Conservation (phyloP, 2,329 filamentous ascomycete genomes). For the Lachnellula cervina region DNA sequence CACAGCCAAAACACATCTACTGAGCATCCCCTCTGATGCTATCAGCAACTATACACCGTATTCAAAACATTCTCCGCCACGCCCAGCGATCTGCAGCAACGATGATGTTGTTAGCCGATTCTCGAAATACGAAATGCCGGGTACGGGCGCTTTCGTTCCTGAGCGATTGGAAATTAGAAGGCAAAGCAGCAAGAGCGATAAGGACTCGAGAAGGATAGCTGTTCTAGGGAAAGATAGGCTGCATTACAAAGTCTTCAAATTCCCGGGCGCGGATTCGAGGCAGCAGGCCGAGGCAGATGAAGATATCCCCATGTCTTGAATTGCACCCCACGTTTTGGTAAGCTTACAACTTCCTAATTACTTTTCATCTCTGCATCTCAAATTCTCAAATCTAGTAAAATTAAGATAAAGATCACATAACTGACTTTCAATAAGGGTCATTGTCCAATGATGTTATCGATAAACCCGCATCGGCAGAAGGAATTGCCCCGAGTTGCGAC, state of each 20-base stretch:
- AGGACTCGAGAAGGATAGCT: conserved; percentile 20
- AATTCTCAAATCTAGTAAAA: too few relatives aligned
- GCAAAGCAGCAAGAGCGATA: neutral
- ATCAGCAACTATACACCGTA: conserved; percentile 1
- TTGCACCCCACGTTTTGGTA: neutral
- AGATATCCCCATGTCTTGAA: conserved; percentile 22
- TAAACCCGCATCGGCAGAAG: neutral
- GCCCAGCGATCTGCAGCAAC: conserved; percentile 10
- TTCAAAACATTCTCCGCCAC: neutral
- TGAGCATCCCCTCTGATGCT: conserved; percentile 23
- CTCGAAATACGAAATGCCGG: conserved; percentile 12
- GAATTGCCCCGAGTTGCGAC: neutral
- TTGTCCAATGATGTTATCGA: neutral
- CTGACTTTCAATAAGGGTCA: neutral
- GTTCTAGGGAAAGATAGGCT: conserved; percentile 23
- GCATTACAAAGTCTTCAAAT: conserved; percentile 28
- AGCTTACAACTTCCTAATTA: neutral
- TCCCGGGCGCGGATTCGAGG: neutral
- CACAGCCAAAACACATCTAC: conserved; percentile 18
- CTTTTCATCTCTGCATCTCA: too few relatives aligned
- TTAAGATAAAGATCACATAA: neutral
- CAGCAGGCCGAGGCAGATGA: conserved; percentile 6
- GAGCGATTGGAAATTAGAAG: conserved; percentile 23
- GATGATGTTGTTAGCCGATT: conserved; percentile 18
- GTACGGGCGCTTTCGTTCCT: conserved; percentile 18